Base-by-base conservation (phyloP, 164 flowering plant species). In the Chimonanthus praecox region DNA sequence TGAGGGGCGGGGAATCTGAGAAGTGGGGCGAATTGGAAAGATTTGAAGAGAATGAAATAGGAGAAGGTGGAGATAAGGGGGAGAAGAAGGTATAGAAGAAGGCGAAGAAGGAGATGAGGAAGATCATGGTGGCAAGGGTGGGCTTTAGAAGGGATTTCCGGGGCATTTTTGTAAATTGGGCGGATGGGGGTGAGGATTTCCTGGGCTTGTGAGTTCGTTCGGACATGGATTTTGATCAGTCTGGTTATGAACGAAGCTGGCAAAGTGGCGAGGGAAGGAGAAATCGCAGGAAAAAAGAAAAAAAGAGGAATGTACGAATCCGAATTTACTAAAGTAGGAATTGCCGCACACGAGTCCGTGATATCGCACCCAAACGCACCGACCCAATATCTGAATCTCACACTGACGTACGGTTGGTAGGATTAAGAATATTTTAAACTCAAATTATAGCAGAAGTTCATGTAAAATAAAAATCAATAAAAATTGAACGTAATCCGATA, bases 1-100 rank as follows among this genome's bases (percentile, higher is more conserved):
- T 20, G 43, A 60, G 48, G 60, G 60, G 60, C 60, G 60, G 60
- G 60, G 33, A 1, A 20, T 20, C 20, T 33, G 49, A 18, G 73
- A 44, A 8, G 47, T 10, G 15, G 10, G 49, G 9, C 44, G 8
- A 49, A 73, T 71, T 61, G 7, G 72, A 64, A 58, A 69, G 74
- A 16, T 60, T 49, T 58, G 82, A 13, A 46, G 74, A 16, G 48
- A 46, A 48, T 58, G 75, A 64, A 80, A 21, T n/a, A n/a, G 75
- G 49, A 68, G 71, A 68, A 68, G 58, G 54, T 8, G 50, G 33
- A 47, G 21, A 47, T 10, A 47, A 20, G 67, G 85, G 80, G 63
- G 72, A 72, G 78, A 84, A 58, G 77, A 80, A 81, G 74, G 84
- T 67, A 80, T 69, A 76, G 88, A 84, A 81, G 80, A 85, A 65